Conservation (phyloP, 2,329 filamentous ascomycete species). For the Leptographium radiaticola region DNA sequence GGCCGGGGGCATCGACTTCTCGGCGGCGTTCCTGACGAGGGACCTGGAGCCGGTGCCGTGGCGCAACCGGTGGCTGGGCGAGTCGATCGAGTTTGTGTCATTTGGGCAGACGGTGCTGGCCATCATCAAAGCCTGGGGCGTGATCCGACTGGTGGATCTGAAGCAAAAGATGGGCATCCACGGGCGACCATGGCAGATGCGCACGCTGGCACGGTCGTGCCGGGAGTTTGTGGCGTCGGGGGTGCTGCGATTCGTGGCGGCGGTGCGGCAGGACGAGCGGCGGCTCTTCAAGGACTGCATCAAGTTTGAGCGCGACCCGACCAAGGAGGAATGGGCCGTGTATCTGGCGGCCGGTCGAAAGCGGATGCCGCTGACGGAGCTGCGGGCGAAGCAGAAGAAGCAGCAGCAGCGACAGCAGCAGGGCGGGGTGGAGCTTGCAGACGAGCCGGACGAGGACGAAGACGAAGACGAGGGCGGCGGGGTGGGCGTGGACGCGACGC, state of each 20-base stretch:
- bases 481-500: slow-evolving; percentile 3
- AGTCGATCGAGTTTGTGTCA: slow-evolving; percentile 44
- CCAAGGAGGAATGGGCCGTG: slow-evolving; percentile 40
- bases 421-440: slow-evolving; percentile 2
- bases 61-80: slow-evolving; percentile 41
- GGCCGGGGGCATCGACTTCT: slow-evolving; percentile 17
- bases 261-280: slow-evolving; percentile 32
- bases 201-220: slow-evolving; percentile 43
- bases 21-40: slow-evolving; percentile 17
- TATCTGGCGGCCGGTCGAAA: slow-evolving; percentile 38
- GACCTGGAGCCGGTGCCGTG: slow-evolving; percentile 43
- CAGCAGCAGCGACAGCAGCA: slow-evolving; percentile 1
- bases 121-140: slow-evolving; percentile 42
- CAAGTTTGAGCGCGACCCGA: slow-evolving; percentile 43
- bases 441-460: slow-evolving; percentile 6
- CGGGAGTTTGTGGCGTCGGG: slow-evolving; percentile 44
- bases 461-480: slow-evolving; percentile 4
- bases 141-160: slow-evolving; percentile 45
- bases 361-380: slow-evolving; percentile 8
- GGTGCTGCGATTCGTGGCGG: slow-evolving; percentile 42
- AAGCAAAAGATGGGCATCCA: slow-evolving; percentile 43
- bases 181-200: slow-evolving; percentile 46
- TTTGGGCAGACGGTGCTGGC: slow-evolving; percentile 45
- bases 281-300: slow-evolving; percentile 49
- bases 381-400: slow-evolving; percentile 4